phyloP scores from a whole-genome alignment of 2,329 filamentous ascomycete genomes.

The Cephalotrichum gorgonifer region DNA sequence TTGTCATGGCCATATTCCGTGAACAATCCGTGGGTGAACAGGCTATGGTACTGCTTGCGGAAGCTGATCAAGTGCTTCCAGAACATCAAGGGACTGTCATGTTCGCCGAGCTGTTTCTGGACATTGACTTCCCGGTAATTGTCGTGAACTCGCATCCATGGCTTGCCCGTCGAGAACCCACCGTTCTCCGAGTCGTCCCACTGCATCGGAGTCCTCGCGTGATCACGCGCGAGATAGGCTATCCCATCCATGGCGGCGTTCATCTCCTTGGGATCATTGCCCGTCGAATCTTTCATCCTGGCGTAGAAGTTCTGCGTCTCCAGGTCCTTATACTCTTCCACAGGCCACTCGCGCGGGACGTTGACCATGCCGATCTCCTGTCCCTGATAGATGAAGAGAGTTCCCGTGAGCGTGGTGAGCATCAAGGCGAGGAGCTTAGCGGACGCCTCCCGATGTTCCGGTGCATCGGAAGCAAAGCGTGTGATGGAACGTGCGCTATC shows the following conservation, averaged over 20 bases:
- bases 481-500: slow-evolving; percentile 52
- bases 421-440: slow-evolving; percentile 52
- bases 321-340: slow-evolving; percentile 60
- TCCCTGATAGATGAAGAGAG: slow-evolving; percentile 59
- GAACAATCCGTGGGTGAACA: slow-evolving; percentile 60
- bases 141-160: too few species aligned
- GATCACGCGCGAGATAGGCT: slow-evolving; percentile 53
- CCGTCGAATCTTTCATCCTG: slow-evolving; percentile 13
- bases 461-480: slow-evolving; percentile 38
- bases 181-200: slow-evolving; percentile 46
- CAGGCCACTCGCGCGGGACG: slow-evolving; percentile 47
- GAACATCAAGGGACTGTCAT: slow-evolving; percentile 47
- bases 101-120: slow-evolving; percentile 51
- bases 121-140: slow-evolving; percentile 54
- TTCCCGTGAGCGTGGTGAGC: slow-evolving; percentile 47
- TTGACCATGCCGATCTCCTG: slow-evolving; percentile 63
- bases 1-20: slow-evolving; percentile 29
- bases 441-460: slow-evolving; percentile 35
- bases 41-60: slow-evolving; percentile 48
- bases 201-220: slow-evolving; percentile 62
- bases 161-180: slow-evolving; percentile 51
- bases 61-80: slow-evolving; percentile 50
- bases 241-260: slow-evolving; percentile 29
- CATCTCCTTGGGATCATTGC: slow-evolving; percentile 24
- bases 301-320: slow-evolving; percentile 41